These are phyloP conservation scores for Populus davidiana DNA, from an alignment of 345 rosid species.

Conservation along the genomic window DNA sequence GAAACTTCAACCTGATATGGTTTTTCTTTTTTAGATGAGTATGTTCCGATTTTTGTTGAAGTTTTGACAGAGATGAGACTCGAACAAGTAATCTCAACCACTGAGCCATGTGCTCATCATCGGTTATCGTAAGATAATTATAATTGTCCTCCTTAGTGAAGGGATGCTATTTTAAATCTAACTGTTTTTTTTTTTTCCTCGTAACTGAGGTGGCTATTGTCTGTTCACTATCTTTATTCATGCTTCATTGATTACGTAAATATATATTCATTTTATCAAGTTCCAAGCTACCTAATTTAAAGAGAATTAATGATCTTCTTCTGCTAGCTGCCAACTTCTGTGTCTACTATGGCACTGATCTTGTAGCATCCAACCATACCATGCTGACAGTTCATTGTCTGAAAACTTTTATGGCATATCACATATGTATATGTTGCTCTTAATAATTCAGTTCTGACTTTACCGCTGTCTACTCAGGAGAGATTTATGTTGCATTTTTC, in stretches of 20 bases:
- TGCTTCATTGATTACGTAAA: no score
- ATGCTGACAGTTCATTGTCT: background rate
- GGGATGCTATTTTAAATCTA: background rate
- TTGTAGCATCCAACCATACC: background rate
- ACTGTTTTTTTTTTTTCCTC: background rate
- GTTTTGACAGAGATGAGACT: background rate
- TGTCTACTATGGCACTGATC: background rate
- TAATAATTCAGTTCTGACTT: background rate
- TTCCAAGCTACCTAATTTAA: background rate
- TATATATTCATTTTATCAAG: background rate
- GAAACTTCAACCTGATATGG: background rate
- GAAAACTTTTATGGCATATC: background rate
- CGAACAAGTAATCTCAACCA: background rate
- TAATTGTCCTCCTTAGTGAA: background rate
- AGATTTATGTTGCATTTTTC: slow-evolving; percentile 30
- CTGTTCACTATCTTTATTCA: no score
- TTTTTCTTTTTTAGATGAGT: background rate
- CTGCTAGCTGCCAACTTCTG: background rate
- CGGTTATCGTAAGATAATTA: background rate
- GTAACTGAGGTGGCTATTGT: background rate
- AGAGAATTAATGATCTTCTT: background rate
- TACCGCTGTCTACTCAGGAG: slow-evolving; percentile 13
- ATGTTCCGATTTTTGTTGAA: background rate
- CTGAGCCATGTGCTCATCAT: background rate
- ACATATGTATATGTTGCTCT: background rate